Conservation (phyloP, 305 asterid species). For the Fraxinus ornus region DNA sequence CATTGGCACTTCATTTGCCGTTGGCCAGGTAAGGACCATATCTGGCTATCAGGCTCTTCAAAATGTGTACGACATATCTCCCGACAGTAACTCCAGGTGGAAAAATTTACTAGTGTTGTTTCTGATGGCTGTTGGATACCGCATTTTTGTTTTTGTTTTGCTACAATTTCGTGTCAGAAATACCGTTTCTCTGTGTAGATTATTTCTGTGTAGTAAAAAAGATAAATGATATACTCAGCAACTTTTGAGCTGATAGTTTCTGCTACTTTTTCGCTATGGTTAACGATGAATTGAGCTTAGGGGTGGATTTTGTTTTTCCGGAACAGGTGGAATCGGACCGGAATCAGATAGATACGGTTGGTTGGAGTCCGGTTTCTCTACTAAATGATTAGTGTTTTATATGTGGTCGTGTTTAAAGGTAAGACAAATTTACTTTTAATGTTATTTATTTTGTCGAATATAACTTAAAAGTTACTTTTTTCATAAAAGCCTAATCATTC, state of each 20-base stretch:
- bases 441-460: too few species aligned
- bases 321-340: too few species aligned
- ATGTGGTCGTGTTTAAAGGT: too few species aligned
- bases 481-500: too few species aligned
- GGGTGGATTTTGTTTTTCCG: too few species aligned
- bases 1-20: slow-evolving; percentile 68
- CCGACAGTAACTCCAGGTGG: slow-evolving; percentile 71
- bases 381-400: too few species aligned
- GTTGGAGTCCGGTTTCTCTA: too few species aligned
- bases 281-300: background rate
- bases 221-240: slow-evolving; percentile 29
- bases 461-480: too few species aligned
- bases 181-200: slow-evolving; percentile 35
- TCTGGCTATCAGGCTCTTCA: slow-evolving; percentile 79
- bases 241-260: slow-evolving; percentile 6
- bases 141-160: slow-evolving; percentile 51
- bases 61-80: slow-evolving; percentile 63
- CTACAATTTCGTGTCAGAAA: slow-evolving; percentile 57
- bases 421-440: too few species aligned
- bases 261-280: background rate
- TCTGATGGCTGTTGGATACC: slow-evolving; percentile 77
- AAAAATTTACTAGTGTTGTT: slow-evolving; percentile 60
- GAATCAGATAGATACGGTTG: too few species aligned
- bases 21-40: slow-evolving; percentile 85
- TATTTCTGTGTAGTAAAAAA: slow-evolving; percentile 44